Evolutionary conservation across 305 asterid species (phyloP).

Genomic region (Rubia peregrina): DNA sequence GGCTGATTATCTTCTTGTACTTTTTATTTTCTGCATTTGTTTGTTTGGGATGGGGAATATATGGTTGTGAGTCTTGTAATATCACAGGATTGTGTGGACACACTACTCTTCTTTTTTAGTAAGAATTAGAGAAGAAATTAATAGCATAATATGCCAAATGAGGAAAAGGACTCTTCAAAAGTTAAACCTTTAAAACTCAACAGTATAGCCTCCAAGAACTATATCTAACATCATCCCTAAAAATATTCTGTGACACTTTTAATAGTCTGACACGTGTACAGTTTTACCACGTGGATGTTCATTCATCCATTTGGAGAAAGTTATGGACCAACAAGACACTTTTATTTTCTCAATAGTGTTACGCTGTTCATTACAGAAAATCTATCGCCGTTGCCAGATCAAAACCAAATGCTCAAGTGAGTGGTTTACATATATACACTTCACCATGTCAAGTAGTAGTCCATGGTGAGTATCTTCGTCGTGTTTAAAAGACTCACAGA

Average conservation of each 20-base stretch:
- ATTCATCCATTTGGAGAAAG: neutral
- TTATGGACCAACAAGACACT: neutral
- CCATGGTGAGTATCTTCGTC: no score
- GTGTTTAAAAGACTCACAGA: constrained; percentile 18
- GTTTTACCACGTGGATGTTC: neutral
- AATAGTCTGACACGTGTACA: neutral
- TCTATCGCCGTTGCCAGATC: neutral
- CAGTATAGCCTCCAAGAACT: neutral
- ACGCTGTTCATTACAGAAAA: neutral
- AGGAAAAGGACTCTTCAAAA: neutral
- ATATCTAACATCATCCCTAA: neutral
- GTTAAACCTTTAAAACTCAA: neutral
- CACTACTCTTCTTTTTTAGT: neutral
- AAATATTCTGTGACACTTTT: neutral
- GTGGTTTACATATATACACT: neutral
- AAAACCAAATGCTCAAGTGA: neutral
- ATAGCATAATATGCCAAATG: neutral
- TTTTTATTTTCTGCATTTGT: neutral
- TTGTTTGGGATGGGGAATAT: neutral
- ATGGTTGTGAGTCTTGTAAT: constrained; percentile 2
- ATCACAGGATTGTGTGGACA: constrained; percentile 14
- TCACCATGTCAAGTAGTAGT: neutral
- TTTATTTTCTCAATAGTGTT: neutral
- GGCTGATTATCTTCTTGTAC: neutral
- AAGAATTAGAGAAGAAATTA: neutral